Conservation (phyloP, 805 yeast species). For the Nakazawaea laoshanensis region DNA sequence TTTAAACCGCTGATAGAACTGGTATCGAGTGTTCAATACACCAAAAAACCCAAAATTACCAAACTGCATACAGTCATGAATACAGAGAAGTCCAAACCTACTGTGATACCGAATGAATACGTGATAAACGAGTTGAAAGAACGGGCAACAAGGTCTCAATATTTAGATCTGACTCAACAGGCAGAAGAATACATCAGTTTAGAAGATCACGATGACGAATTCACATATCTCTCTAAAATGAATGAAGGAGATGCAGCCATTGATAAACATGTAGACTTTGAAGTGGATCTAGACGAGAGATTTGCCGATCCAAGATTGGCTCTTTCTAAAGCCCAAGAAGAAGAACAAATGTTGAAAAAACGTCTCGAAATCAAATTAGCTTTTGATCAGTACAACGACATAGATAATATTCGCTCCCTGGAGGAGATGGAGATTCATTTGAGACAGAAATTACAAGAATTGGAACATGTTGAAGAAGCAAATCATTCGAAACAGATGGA, state of each 20-base stretch:
- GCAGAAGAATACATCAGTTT: slow-evolving; percentile 2
- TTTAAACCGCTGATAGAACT: slow-evolving; percentile 1
- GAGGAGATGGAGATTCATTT: not conserved
- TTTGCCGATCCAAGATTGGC: slow-evolving; percentile 21
- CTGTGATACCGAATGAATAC: slow-evolving; percentile 14
- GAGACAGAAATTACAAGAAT: not conserved
- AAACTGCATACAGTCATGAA: too few species aligned
- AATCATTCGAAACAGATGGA: not conserved
- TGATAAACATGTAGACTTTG: slow-evolving; percentile 12
- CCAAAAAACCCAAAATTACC: not conserved
- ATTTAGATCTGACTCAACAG: slow-evolving; percentile 6
- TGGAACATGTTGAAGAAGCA: not conserved
- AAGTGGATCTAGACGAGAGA: slow-evolving; percentile 15
- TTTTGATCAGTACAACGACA: slow-evolving; percentile 13
- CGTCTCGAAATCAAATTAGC: slow-evolving; percentile 26
- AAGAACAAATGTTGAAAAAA: slow-evolving; percentile 17
- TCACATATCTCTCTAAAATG: slow-evolving; percentile 3
- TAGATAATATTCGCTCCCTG: not conserved
- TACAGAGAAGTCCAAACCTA: not conserved
- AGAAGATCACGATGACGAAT: slow-evolving; percentile 12
- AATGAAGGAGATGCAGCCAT: slow-evolving; percentile 3
- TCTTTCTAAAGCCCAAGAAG: slow-evolving; percentile 18
- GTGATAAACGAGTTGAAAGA: slow-evolving; percentile 16
- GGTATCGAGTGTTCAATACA: too few species aligned
- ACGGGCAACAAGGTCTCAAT: slow-evolving; percentile 13